A percentile compares a stretch with the other conserved stretches of the same genome.
Evolutionary conservation across 306 rosid genomes (phyloP).

Genomic region (Lotus japonicus): DNA sequence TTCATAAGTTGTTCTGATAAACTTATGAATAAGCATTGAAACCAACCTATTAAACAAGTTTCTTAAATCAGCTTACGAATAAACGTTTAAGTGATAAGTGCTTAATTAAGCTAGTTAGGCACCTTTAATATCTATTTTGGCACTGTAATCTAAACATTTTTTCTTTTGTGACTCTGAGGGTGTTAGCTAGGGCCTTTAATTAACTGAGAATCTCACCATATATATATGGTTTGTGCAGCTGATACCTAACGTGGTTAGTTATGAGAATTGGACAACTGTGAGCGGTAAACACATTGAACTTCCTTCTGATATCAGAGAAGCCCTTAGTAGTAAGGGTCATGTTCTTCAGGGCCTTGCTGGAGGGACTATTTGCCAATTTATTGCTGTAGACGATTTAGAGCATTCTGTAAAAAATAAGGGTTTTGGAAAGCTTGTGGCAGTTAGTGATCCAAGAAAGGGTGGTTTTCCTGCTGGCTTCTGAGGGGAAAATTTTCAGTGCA

Average conservation of each 20-base stretch:
- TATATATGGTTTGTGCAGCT: conserved; percentile 35
- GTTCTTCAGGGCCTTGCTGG: conserved; percentile 51
- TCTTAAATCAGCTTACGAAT: no score
- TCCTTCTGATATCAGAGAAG: conserved; percentile 41
- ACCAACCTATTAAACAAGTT: no score
- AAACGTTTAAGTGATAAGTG: no score
- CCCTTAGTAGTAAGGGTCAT: conserved; percentile 64
- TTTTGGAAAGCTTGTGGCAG: conserved; percentile 51
- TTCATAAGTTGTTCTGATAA: no score
- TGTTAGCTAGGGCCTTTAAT: neutral
- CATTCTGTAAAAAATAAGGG: conserved; percentile 9
- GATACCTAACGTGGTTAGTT: conserved; percentile 22
- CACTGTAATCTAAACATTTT: no score
- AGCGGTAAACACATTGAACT: conserved; percentile 61
- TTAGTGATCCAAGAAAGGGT: conserved; percentile 95
- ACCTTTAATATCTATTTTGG: no score
- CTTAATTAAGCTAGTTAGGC: no score
- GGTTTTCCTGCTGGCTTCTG: conserved; percentile 75
- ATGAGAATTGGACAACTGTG: conserved; percentile 85
- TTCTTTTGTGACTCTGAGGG: no score
- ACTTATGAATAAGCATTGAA: no score
- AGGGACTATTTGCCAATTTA: conserved; percentile 64
- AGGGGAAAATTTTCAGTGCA: neutral
- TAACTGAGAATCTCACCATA: neutral
- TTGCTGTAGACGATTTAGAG: conserved; percentile 24